Percentiles rank a stretch among this genome's conserved stretches.
These are phyloP conservation scores for Tilletiopsis washingtonensis DNA, from an alignment of 1,284 basidiomycete genomes.

Conservation along the genomic window DNA sequence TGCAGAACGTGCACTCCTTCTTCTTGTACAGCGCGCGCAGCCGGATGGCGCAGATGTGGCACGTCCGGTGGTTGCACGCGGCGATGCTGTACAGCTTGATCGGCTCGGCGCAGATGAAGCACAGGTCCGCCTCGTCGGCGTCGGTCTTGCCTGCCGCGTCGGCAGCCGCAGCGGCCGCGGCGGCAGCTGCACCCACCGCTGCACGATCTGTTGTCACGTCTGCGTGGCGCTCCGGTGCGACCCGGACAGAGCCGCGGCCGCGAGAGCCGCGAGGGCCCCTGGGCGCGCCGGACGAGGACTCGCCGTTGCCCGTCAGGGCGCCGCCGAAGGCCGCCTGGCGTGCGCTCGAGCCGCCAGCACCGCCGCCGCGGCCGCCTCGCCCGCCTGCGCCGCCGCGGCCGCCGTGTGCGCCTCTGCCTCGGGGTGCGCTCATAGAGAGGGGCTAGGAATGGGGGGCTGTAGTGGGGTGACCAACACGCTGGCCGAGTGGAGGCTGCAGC, in stretches of 20 bases:
- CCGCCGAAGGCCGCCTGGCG: constrained; percentile 29
- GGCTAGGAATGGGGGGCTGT: too few species aligned
- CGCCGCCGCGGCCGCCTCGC: too few species aligned
- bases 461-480: too few species aligned
- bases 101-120: constrained; percentile 93
- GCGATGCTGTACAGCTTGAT: constrained; percentile 83
- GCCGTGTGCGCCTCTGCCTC: too few species aligned
- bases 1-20: constrained; percentile 88
- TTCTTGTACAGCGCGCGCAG: constrained; percentile 82
- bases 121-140: constrained; percentile 54
- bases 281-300: too few species aligned
- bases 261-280: too few species aligned
- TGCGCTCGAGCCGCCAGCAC: constrained; percentile 7
- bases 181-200: not conserved
- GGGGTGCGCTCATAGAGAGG: too few species aligned
- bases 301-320: too few species aligned
- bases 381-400: too few species aligned
- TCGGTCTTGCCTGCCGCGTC: constrained; percentile 5
- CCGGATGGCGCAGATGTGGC: constrained; percentile 86
- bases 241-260: too few species aligned
- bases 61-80: constrained; percentile 83
- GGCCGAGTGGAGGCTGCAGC: too few species aligned
- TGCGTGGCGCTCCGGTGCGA: not conserved
- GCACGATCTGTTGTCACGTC: not conserved
- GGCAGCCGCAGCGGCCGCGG: not conserved